phyloP scores from a whole-genome alignment of 1,284 basidiomycete genomes.

The Apiotrichum domesticum region DNA sequence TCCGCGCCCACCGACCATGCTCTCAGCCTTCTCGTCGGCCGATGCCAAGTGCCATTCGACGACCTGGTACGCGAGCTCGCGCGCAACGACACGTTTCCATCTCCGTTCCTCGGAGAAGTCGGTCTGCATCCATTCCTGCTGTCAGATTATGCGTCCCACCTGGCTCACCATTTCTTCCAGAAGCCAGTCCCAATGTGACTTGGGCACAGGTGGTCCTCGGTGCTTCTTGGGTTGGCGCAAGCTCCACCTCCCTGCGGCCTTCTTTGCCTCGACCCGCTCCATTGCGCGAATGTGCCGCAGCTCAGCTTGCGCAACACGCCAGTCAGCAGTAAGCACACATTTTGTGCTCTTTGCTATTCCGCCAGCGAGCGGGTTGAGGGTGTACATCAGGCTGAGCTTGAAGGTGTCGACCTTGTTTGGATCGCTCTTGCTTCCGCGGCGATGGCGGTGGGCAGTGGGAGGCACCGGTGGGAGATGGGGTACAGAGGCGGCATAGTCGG shows the following conservation, averaged over 20 bases:
- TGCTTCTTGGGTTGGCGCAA: conserved; percentile 95
- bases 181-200: conserved; percentile 92
- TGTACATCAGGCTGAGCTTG: conserved; percentile 30
- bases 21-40: conserved; percentile 59
- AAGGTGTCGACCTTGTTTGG: conserved; percentile 27
- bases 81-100: conserved; percentile 86
- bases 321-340: conserved; percentile 39
- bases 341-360: conserved; percentile 32
- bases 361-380: conserved; percentile 34
- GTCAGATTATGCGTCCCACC: neutral
- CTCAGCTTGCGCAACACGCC: conserved; percentile 62
- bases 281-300: conserved; percentile 69
- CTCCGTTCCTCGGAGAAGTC: conserved; percentile 90
- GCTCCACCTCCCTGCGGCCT: conserved; percentile 77
- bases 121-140: conserved; percentile 88
- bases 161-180: conserved; percentile 86
- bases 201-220: conserved; percentile 68
- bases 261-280: conserved; percentile 78
- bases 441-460: conserved; percentile 12
- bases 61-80: conserved; percentile 74
- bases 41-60: conserved; percentile 79
- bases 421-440: conserved; percentile 25
- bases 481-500: conserved; percentile 28
- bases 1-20: conserved; percentile 52
- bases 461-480: conserved; percentile 34